Evolutionary conservation across 2,329 filamentous ascomycete species (phyloP), one percentile per base, ranked within the genome.

Genomic region (Arthrobotrys pseudoclavata): DNA sequence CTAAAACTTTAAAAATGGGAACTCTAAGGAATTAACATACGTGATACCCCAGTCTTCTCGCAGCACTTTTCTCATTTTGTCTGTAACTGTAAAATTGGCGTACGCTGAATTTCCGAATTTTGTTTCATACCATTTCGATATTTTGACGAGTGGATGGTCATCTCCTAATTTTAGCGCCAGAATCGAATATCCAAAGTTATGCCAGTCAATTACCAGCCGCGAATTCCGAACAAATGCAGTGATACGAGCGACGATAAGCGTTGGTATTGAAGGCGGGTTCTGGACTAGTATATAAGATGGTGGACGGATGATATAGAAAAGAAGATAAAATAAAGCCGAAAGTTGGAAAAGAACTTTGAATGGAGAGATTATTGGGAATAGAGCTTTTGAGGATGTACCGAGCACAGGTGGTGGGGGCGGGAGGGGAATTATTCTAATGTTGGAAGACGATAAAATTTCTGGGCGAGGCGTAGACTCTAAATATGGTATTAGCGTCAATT

Each of bases 141-240:
- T 82, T 29, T 85, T 87, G 7, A 97, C 93, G n/a, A 97, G 87
- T 0, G 91, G 91, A 82, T 96, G 79, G 20, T 77, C 64, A n/a
- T 79, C 62, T 0, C 89, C 88, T 0, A 91, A 85, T 79, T 90
- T 91, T 60, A 91, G 84, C 1, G 88, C 92, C 2, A 99, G 89
- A 81, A 99, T 97, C 7, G 93, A 95, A 87, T 95, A 97, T 80
- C 95, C 96, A 84, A 97, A 98, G 84, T 99, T 99, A 86, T 99
- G 96, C 96, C 96, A 99, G 85, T 99, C 96, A 69, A 98, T 92
- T 77, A 98, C 87, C 3, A 99, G 87, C 70, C 89, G 89, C 45
- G 92, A 97, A 80, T 92, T 91, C 61, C 96, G 91, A 62, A 97
- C 83, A 80, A 90, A 88, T 81, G 92, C 92, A 57, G 93, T 87